Evolutionary conservation across 768 basidiomycete species (phyloP), one percentile per base, ranked within the genome.

Genomic region (Pulveroboletus ravenelii): DNA sequence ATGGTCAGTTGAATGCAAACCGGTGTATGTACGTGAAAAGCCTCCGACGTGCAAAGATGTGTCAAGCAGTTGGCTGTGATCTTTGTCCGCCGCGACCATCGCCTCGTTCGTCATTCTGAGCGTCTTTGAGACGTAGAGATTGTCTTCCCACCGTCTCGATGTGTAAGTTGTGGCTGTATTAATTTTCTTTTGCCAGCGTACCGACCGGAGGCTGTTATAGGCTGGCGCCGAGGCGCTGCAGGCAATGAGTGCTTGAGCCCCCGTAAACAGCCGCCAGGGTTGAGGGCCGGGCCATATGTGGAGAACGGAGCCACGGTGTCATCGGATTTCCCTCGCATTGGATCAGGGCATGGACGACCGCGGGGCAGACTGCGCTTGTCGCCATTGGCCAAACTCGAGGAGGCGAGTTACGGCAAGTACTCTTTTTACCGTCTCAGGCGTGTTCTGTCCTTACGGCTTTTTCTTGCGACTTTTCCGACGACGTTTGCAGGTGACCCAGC

Each of bases 151-250:
- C 17, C 15, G 17, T 29, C 20, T 43, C 17, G 9, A 10, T 25
- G 18, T n/a, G 35, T 23, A 51, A 23, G 18, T 51, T 29, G 2
- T 17, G 39, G 41, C 44, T 56, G 44, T 51, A 47, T 41, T 47
- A 23, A 56, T 5, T 5, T 37, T 44, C 17, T 14, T 15, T 15
- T 10, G 3, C 14, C 9, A 32, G 12, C 13, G 2, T 23, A 23
- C 20, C 0, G 7, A 1, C 17, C 6, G 10, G 10, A n/a, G 14
- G 34, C 20, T 15, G 47, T 48, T 23, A 35, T 14, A 13, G 23
- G 20, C 8, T 10, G 36, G 14, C 51, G 54, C 39, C 6, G 25
- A 36, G 47, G 55, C 27, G 17, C 47, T 46, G 31, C 36, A 32
- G 32, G 18, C 29, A 20, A 41, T 25, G 41, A 49, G 29, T 56